Base-by-base conservation (phyloP, 1,139 yeast species). In the Zygoascus meyerae region DNA sequence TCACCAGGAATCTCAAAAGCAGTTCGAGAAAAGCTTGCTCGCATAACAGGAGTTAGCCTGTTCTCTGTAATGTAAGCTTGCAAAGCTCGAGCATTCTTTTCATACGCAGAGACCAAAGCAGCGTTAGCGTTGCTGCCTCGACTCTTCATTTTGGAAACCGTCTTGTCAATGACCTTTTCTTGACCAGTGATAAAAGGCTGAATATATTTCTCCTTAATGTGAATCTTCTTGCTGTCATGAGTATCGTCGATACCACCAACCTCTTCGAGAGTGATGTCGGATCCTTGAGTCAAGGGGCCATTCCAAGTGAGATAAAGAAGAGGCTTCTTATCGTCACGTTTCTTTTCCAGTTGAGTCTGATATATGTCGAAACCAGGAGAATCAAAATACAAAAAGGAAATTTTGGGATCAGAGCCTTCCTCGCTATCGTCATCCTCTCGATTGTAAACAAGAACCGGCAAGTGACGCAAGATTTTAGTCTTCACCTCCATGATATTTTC, bases 1-100 rank as follows among this genome's bases (percentile, higher is more conserved):
- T 92, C 97, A 51, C 97, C 97, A 1, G 98, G 98, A 56, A 92
- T 90, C 71, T 92, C 97, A 73, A 92, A 92, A 1, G 97, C 97
- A 12, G 96, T 86, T 66, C 98, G 78, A 40, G 87, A 86, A 68
- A 86, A 89, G 40, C 83, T 78, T 4, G 96, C 79, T 69, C 98
- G 81, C 63, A 92, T 69, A 36, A 86, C 79, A 12, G 98, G 98
- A 66, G 86, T 85, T 54, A 92, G 73, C 50, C 79, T 74, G 57
- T 80, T 74, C 47, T 81, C 80, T 40, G 69, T 65, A 52, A 92
- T 81, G 60, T 83, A 86, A 9, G 72, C 64, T 59, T 81, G 81
- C 46, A 89, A 70, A 47, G 77, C 77, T 40, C 74, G 72, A 49
- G 83, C 79, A 50, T 80, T 76, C 17, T 72, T 64, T 48, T 76